phyloP scores from a whole-genome alignment of 257 asterid genomes.

The Capsicum pubescens region DNA sequence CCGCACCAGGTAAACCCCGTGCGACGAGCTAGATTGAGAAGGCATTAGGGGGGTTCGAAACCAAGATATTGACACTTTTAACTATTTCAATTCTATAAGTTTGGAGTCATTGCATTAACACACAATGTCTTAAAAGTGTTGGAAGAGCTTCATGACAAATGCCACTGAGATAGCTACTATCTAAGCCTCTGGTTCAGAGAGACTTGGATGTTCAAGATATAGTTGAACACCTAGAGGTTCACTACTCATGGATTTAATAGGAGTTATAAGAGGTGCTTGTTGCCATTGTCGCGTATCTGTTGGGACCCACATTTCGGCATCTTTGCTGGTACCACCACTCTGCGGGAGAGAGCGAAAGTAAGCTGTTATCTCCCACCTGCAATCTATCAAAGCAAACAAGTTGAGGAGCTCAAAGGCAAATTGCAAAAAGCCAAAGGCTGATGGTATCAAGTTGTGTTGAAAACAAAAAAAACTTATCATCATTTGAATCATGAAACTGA shows the following conservation, averaged over 20 bases:
- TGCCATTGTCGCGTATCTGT: slow-evolving; percentile 86
- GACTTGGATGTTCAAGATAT: slow-evolving; percentile 75
- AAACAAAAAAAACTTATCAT: not conserved
- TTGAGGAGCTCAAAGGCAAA: slow-evolving; percentile 10
- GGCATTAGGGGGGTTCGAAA: too few relatives aligned
- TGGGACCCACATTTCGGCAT: slow-evolving; percentile 79
- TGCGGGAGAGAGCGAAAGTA: slow-evolving; percentile 73
- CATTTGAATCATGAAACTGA: not conserved
- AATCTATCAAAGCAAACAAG: slow-evolving; percentile 47
- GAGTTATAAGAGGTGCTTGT: slow-evolving; percentile 73
- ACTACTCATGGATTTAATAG: slow-evolving; percentile 85
- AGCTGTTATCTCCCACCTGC: slow-evolving; percentile 92
- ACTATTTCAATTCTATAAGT: not conserved
- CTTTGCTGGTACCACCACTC: slow-evolving; percentile 50
- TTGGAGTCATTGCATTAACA: too few relatives aligned
- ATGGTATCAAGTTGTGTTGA: not conserved
- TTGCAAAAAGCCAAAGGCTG: not conserved
- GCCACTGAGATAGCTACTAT: not conserved
- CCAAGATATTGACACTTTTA: too few relatives aligned
- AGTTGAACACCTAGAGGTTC: slow-evolving; percentile 87
- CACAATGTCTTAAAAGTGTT: not conserved
- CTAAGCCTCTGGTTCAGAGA: slow-evolving; percentile 47
- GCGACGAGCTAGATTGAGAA: too few relatives aligned
- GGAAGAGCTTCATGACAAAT: not conserved
- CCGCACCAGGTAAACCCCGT: too few relatives aligned